Evolutionary conservation across 768 basidiomycete genomes (phyloP).

Genomic region (Gymnopilus dilepis): DNA sequence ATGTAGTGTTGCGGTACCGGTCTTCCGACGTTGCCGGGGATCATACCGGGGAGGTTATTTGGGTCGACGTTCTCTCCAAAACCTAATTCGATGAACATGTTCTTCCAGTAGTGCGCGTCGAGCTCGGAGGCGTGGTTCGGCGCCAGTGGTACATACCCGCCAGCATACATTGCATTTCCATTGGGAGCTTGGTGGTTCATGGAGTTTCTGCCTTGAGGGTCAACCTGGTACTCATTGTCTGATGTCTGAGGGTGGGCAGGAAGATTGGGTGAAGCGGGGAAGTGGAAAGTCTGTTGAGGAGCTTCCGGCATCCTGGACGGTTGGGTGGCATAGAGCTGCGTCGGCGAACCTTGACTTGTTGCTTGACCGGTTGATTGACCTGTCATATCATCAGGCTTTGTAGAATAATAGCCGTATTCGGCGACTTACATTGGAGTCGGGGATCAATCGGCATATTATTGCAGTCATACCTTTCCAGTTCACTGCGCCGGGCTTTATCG

Average conservation of each 20-base stretch:
- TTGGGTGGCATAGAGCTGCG: slow-evolving; percentile 43
- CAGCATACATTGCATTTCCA: slow-evolving; percentile 31
- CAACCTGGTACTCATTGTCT: slow-evolving; percentile 27
- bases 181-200: slow-evolving; percentile 13
- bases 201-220: slow-evolving; percentile 20
- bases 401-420: slow-evolving; percentile 13
- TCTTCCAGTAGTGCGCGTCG: slow-evolving; percentile 76
- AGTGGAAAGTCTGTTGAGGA: slow-evolving; percentile 38
- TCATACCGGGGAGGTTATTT: slow-evolving; percentile 28
- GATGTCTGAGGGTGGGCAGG: slow-evolving; percentile 37
- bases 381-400: slow-evolving; percentile 19
- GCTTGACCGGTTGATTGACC: slow-evolving; percentile 29
- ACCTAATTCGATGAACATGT: slow-evolving; percentile 78
- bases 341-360: slow-evolving; percentile 31
- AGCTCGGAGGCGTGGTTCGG: slow-evolving; percentile 55
- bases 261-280: slow-evolving; percentile 45
- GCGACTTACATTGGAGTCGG: slow-evolving; percentile 55
- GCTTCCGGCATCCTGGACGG: slow-evolving; percentile 36
- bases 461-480: slow-evolving; percentile 42
- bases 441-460: slow-evolving; percentile 56
- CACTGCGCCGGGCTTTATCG: slow-evolving; percentile 57
- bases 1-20: slow-evolving; percentile 31
- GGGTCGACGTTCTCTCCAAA: slow-evolving; percentile 56
- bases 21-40: slow-evolving; percentile 25
- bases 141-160: slow-evolving; percentile 40